Base-by-base conservation (phyloP, 129 eudicot genomes). In the carrot (Daucus carota) region DNA sequence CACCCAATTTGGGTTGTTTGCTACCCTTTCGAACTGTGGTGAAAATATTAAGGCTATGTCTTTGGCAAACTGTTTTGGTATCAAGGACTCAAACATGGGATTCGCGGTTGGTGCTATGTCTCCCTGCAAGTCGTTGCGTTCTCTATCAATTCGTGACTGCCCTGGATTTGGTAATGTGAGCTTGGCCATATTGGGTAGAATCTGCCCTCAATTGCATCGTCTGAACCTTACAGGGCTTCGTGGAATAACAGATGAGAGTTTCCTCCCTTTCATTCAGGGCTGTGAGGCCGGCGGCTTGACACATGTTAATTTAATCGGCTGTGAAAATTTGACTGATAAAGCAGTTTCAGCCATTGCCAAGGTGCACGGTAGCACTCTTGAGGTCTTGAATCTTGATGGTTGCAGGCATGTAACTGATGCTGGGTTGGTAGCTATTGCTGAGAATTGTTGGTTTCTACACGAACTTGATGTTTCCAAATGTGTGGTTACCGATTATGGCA, bases 381-480 rank as follows among this genome's bases (percentile, higher is more conserved):
- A 90, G 81, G 29, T 16, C 45, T 79, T 93, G 26, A 85, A 80
- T 80, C 89, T 93, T 33, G 91, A 84, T 20, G 88, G 97, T 22
- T 93, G 98, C 83, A 80, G 73, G 32, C 31, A 76, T 10, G 46
- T 93, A 18, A 93, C 88, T 33, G 96, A 93, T 75, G 67, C 83
- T 66, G 85, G 91, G 80, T 81, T 90, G 86, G 76, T 68, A 16
- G 86, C 95, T 31, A 81, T 93, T 76, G 89, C 88, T 34, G 81
- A 81, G 24, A 77, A 88, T 24, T 94, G 99, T 78, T 81, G 76
- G 14, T n/a, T 85, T 74, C 81, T 94, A 1, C 69, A 73, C 12
- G 99, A 91, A 54, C 90, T 94, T 5, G 84, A 91, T 78, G 81
- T 91, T 70, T 91, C 97, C 5, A 72, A 72, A 46, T 83, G 89